Evolutionary conservation across 805 yeast genomes (phyloP).

Genomic region (Zygosaccharomyces pseudorouxii): DNA sequence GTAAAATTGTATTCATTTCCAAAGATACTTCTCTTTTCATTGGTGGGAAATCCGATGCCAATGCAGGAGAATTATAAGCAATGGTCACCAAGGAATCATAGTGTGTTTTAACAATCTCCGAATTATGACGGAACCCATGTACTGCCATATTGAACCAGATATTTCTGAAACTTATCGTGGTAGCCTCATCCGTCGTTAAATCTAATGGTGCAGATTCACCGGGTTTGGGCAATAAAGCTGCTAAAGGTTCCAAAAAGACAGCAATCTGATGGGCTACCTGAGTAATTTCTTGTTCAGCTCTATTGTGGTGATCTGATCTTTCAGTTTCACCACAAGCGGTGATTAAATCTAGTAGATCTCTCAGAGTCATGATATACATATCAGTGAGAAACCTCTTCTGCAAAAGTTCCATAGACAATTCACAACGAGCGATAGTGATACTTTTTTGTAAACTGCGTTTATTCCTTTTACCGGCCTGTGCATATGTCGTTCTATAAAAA

Average conservation of each 20-base stretch:
- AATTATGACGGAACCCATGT: conserved; percentile 73
- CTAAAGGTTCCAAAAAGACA: conserved; percentile 64
- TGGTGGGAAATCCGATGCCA: conserved; percentile 76
- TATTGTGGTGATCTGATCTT: conserved; percentile 61
- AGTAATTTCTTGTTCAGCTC: conserved; percentile 68
- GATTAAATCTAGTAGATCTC: conserved; percentile 61
- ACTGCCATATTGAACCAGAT: conserved; percentile 93
- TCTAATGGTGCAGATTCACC: conserved; percentile 40
- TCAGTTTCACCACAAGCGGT: conserved; percentile 77
- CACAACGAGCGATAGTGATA: conserved; percentile 48
- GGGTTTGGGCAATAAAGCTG: conserved; percentile 62
- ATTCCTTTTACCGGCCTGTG: conserved; percentile 41
- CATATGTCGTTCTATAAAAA: conserved; percentile 49
- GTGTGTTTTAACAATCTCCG: conserved; percentile 49
- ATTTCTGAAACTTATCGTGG: conserved; percentile 66
- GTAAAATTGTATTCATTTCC: conserved; percentile 83
- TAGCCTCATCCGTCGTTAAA: conserved; percentile 39
- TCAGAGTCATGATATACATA: conserved; percentile 54
- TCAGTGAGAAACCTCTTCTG: conserved; percentile 29
- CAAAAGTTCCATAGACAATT: conserved; percentile 38
- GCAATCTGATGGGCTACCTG: conserved; percentile 67
- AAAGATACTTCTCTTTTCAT: conserved; percentile 86
- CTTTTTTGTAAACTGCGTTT: conserved; percentile 38
- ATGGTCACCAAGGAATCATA: conserved; percentile 53
- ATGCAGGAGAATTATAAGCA: conserved; percentile 83